phyloP scores from a whole-genome alignment of 1,284 basidiomycete genomes.

The Ceratobasidium sp. region DNA sequence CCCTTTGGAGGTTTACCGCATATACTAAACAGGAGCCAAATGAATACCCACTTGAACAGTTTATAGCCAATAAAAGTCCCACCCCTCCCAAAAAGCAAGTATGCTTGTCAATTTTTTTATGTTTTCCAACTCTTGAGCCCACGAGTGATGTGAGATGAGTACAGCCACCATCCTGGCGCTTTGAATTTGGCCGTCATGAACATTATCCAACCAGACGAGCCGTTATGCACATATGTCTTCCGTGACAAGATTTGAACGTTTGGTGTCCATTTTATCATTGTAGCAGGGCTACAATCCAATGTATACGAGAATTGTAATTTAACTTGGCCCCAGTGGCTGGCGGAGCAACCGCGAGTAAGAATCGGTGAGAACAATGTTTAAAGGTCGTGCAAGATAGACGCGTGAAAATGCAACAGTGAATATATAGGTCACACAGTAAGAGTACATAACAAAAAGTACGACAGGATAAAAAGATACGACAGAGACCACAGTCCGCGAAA shows the following conservation, averaged over 20 bases:
- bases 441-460: constrained; percentile 28
- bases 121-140: background rate
- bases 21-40: background rate
- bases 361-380: too few relatives aligned
- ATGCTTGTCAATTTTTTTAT: background rate
- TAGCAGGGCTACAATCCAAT: too few relatives aligned
- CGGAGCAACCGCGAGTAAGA: too few relatives aligned
- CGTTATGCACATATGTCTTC: background rate
- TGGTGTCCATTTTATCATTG: too few relatives aligned
- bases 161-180: background rate
- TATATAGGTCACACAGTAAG: constrained; percentile 32
- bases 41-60: background rate
- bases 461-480: constrained; percentile 1
- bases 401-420: constrained; percentile 4
- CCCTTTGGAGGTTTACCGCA: background rate
- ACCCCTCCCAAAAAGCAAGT: too few relatives aligned
- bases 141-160: background rate
- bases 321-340: too few relatives aligned
- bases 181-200: background rate
- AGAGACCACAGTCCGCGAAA: constrained; percentile 2
- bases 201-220: background rate
- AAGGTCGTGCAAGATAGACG: too few relatives aligned
- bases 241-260: too few relatives aligned
- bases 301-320: too few relatives aligned
- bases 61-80: background rate